Evolutionary conservation across 2,329 filamentous ascomycete species (phyloP), one percentile per base, ranked within the genome.

Genomic region (Arthroderma uncinatum): DNA sequence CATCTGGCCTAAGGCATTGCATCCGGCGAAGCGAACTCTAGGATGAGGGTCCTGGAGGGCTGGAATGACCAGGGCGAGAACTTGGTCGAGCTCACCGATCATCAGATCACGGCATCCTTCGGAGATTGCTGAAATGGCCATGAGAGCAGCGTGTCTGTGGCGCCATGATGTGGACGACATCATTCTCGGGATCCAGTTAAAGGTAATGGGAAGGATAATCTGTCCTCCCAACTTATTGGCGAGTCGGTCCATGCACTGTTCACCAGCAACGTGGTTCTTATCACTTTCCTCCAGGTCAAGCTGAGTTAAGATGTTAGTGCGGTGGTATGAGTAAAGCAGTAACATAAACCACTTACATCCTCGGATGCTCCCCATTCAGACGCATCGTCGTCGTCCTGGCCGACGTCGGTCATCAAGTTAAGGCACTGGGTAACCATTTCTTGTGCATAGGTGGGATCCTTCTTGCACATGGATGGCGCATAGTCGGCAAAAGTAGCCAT

Each of bases 341-440:
- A 36, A 39, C 7, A 36, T 25, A 16, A 34, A 42, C 6, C 14
- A 78, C 84, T 74, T 74, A 88, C 85, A 76, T 98, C 93, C 69
- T 98, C 93, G 25, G 88, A 88, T 2, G 84, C 79, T 63, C 95
- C 87, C 93, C 93, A 98, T 65, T 97, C 93, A 16, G 85, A 78
- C 2, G 91, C 92, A 76, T 97, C 90, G 57, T 98, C 92, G 64
- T 98, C 93, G 64, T 97, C 93, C 60, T 85, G 80, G 39, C 91
- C 93, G 60, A 98, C 85, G 69, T 98, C 93, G 2, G 93, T 97
- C 93, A 98, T 98, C 64, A 98, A 76, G 64, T 92, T 97, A 64
- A 98, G 76, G 71, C 93, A 98, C 72, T 98, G 93, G 0, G 91
- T 97, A 62, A 98, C 94, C 93, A 98, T 98, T 62, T 96, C 90